Base-by-base conservation (phyloP, 352 stramenopile species). In the Pythium biforme region DNA sequence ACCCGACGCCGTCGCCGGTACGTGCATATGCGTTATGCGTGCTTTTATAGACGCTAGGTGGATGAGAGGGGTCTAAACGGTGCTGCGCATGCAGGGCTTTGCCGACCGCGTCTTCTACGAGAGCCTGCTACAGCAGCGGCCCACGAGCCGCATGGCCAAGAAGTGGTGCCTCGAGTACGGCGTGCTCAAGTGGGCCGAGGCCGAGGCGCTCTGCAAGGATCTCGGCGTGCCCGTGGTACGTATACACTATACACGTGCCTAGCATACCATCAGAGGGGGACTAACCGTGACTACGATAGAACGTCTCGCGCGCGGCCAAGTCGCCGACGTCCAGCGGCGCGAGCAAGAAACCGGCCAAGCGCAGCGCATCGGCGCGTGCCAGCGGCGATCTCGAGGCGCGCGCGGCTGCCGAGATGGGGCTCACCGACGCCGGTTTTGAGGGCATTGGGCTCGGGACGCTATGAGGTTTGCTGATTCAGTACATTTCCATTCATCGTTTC, bases 121-220 rank as follows among this genome's bases (percentile, higher is more conserved):
- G 75, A 95, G 86, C 63, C 60, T 96, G 61, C 68, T 94, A 58
- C 81, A 91, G 53, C 88, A 96, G 72, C 81, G 84, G 15, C 86
- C 88, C 0, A 67, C 90, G 46, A 95, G 86, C 55, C 81, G 72
- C 69, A 96, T 96, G 85, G 88, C 83, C 17, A 76, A 85, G 65
- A 96, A 96, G 64, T 96, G 88, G 88, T 96, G 88, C 59, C 77
- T 96, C 22, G 88, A 96, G 72, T 90, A 95, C 65, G 88, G 88
- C 57, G 83, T 96, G 45, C 83, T 96, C 60, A 92, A 95, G 62
- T 93, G 83, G 83, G 73, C 77, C 10, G 86, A 95, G 54, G 83
- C 86, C 15, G 86, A 92, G 59, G 74, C 73, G 26, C 75, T 95
- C 19, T 95, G 86, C 69, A 88, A 89, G 64, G 76, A 84, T 46